Evolutionary conservation across 2,329 filamentous ascomycete genomes (phyloP), one percentile per base, ranked within the genome.

Genomic region (Penicillium psychrosexuale): DNA sequence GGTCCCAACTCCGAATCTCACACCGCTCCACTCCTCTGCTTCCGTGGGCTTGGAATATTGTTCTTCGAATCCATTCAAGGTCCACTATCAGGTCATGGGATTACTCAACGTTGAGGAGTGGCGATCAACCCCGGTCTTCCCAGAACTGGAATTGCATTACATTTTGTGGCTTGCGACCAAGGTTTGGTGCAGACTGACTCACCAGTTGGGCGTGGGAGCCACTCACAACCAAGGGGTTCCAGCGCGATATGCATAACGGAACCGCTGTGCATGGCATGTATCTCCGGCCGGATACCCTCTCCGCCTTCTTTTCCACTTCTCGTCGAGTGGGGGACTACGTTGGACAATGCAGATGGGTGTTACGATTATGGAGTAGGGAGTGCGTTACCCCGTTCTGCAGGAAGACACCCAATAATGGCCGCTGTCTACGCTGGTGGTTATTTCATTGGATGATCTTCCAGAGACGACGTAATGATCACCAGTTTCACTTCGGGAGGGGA

Each of bases 1-100:
- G 45, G 37, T n/a, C 22, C 15, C 31, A 49, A 49, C 44, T 53
- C 51, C 51, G 51, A 34, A 8, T 47, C 47, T 63, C 57, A 63
- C 57, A 63, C 61, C 62, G 58, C 63, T 57, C 53, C 61, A 56
- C 48, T 36, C 36, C 15, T 28, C 19, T 39, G 17, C 22, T 28
- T 38, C 31, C 33, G 30, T 27, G 19, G 44, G 17, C 44, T 47
- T 31, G 42, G 36, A 30, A 39, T 43, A 24, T 49, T 43, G 43
- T 50, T 49, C 47, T 33, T 44, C 34, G 30, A 27, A 24, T 7
- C 28, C n/a, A 28, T 47, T n/a, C 15, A n/a, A 47, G 33, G 3
- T 39, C 37, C 37, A 37, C 33, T 28, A 38, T 8, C 34, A 46
- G 42, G 49, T 51, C 49, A 51, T 52, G 34, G 42, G 49, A 52